A percentile compares a stretch with the other conserved stretches of the same genome.
These are phyloP conservation scores for Diospyros lotus DNA, from an alignment of 148 eudicot genomes.

Conservation along the genomic window DNA sequence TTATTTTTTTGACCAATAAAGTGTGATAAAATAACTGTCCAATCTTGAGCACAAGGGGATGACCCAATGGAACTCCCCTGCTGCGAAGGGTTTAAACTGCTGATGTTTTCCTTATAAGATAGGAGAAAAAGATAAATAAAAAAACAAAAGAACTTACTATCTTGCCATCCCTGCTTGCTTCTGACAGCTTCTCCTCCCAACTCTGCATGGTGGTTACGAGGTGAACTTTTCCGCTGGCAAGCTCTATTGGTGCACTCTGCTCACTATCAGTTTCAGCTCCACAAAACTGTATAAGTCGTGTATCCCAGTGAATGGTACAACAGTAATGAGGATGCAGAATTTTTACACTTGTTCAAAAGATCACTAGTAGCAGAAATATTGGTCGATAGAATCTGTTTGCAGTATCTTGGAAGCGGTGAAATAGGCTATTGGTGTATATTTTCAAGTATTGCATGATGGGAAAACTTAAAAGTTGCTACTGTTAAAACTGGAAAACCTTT, in stretches of 20 bases:
- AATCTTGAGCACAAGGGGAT: no score
- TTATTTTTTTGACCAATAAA: no score
- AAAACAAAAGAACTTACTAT: slow-evolving; percentile 38
- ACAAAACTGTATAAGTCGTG: slow-evolving; percentile 18
- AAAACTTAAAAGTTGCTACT: not conserved
- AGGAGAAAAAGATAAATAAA: no score
- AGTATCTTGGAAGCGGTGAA: not conserved
- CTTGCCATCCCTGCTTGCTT: slow-evolving; percentile 44
- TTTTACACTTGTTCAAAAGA: not conserved
- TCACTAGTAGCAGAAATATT: not conserved
- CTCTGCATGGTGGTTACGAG: slow-evolving; percentile 35
- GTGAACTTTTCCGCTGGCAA: slow-evolving; percentile 55
- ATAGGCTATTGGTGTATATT: not conserved
- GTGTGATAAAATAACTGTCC: no score
- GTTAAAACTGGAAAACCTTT: not conserved
- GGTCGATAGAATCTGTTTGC: not conserved
- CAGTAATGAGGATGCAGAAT: not conserved
- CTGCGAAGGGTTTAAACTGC: no score
- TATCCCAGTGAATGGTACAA: not conserved
- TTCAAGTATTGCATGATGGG: not conserved
- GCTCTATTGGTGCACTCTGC: slow-evolving; percentile 8
- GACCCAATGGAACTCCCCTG: no score
- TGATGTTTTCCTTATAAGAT: no score
- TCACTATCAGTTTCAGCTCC: slow-evolving; percentile 8
- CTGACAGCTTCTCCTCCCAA: slow-evolving; percentile 63